Evolutionary conservation across 2,329 filamentous ascomycete genomes (phyloP), one percentile per base, ranked within the genome.

Genomic region (Ophiostoma angusticollis): DNA sequence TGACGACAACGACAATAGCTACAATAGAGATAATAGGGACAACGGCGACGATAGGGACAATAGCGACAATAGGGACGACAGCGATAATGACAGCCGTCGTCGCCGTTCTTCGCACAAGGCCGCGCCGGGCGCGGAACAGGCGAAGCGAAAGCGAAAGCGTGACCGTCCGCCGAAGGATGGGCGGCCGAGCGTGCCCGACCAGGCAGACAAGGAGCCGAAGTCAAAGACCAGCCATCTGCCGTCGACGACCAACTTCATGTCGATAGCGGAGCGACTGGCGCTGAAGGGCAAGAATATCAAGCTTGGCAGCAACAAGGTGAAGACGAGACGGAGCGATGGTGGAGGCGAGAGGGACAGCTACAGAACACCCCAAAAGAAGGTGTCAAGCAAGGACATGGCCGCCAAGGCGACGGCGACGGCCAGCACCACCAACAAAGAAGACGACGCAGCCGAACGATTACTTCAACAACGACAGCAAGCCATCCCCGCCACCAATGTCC

Each of bases 231-330:
- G 44, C 30, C 24, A 39, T 22, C 38, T 25, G 11, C 40, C 51
- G 13, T 41, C 22, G 47, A 50, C 32, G 3, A 50, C 50, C 9
- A 53, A 58, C 9, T 62, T 68, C 34, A 58, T 75, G 58, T 74
- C 72, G 6, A 66, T 76, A 65, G 63, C 64, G 27, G 71, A 75
- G 47, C 63, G 69, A n/a, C 67, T 73, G 61, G 68, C 64, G 24
- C 56, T 71, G 2, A 61, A 57, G 37, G 71, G 70, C 9, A 73
- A 64, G 52, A 66, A 62, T 37, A 63, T 75, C 46, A 71, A 64
- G 53, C 73, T 74, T 8, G 33, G 41, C 12, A 21, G 38, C 31
- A 32, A 27, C 35, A 30, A 41, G 23, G 28, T 16, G 24, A 35
- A 28, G 35, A 4, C 30, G 13, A 14, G n/a, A 9, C 13, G 6